A percentile compares a stretch with the other conserved stretches of the same genome.
These are phyloP conservation scores for Scutellaria barbata DNA, from an alignment of 257 asterid genomes.

Conservation along the genomic window DNA sequence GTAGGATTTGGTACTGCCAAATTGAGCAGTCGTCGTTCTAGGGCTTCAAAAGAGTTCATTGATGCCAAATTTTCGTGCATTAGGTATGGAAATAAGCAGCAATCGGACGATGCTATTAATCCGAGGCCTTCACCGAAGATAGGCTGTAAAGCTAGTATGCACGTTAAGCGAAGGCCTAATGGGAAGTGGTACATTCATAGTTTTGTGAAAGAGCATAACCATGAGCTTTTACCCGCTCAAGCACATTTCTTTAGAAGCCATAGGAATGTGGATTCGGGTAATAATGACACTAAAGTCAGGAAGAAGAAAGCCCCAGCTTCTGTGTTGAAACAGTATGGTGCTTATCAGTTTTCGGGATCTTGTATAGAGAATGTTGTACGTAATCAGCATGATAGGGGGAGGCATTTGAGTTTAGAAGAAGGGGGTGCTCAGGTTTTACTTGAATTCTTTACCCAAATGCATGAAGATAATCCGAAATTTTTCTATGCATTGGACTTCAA, in stretches of 20 bases:
- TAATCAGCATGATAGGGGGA: slow-evolving; percentile 85
- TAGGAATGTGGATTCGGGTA: slow-evolving; percentile 59
- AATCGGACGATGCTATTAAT: slow-evolving; percentile 88
- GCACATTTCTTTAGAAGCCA: slow-evolving; percentile 90
- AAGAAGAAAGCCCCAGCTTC: slow-evolving; percentile 61
- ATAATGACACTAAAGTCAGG: slow-evolving; percentile 60
- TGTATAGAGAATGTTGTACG: slow-evolving; percentile 59
- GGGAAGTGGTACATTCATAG: slow-evolving; percentile 91
- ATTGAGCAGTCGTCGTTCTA: slow-evolving; percentile 91
- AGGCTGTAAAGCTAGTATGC: slow-evolving; percentile 94
- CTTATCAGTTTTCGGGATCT: slow-evolving; percentile 61
- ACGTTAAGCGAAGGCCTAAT: slow-evolving; percentile 70
- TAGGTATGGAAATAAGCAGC: slow-evolving; percentile 93
- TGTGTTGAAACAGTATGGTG: slow-evolving; percentile 52
- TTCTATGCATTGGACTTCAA: slow-evolving; percentile 80
- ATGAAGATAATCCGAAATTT: slow-evolving; percentile 77
- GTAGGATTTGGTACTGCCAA: slow-evolving; percentile 93
- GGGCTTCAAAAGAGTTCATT: slow-evolving; percentile 89
- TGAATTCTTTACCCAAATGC: slow-evolving; percentile 74
- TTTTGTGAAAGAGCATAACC: slow-evolving; percentile 84
- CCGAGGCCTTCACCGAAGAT: slow-evolving; percentile 97
- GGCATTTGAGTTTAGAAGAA: slow-evolving; percentile 75
- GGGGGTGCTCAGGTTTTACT: slow-evolving; percentile 80
- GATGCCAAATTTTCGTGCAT: slow-evolving; percentile 97
- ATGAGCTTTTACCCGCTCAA: slow-evolving; percentile 91